Base-by-base conservation (phyloP, 352 stramenopile species). In the Globisporangium apiculatum region DNA sequence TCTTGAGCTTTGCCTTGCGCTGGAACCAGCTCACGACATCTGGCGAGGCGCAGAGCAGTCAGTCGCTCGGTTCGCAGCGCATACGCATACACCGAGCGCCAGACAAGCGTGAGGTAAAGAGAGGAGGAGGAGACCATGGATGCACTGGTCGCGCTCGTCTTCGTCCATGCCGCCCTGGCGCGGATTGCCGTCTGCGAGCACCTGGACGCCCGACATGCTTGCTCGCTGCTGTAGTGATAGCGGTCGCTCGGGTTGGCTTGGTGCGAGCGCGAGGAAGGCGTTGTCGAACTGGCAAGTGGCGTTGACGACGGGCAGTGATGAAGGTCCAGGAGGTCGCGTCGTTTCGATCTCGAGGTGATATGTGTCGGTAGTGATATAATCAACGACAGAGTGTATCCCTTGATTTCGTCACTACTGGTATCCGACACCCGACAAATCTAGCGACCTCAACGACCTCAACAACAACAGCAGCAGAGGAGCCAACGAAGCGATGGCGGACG, bases 11-110 rank as follows among this genome's bases (percentile, higher is more conserved):
- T 17, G 77, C 67, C 65, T 94, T 94, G 55, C 79, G 79, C 64
- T 89, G 65, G 61, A 94, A 91, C 83, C 83, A 94, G 68, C 75
- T 91, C 66, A 91, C 70, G 54, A 94, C 86, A 40, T 94, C 83
- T 89, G 35, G 51, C 2, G 9, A 15, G 15, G 17, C 36, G 9
- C 55, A 38, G 11, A 43, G 11, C 7, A 43, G 40, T 8, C 40
- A 12, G 24, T 31, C 24, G 24, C 24, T 31, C 24, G 24, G 24
- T 31, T 31, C 24, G 24, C 18, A 24, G 18, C 18, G 18, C 24
- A 31, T 31, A 31, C 24, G 2, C 24, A 31, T 31, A 31, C 24
- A 31, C 24, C 2, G 24, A 31, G 24, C 24, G 24, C 3, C 24
- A 31, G 24, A 31, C 24, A 43, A 43, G 40, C 8, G 4, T 12